Percentiles rank a stretch among this genome's conserved stretches.
These are phyloP conservation scores for Picea engelmannii DNA, from an alignment of 83 land plant species.

Conservation along the genomic window DNA sequence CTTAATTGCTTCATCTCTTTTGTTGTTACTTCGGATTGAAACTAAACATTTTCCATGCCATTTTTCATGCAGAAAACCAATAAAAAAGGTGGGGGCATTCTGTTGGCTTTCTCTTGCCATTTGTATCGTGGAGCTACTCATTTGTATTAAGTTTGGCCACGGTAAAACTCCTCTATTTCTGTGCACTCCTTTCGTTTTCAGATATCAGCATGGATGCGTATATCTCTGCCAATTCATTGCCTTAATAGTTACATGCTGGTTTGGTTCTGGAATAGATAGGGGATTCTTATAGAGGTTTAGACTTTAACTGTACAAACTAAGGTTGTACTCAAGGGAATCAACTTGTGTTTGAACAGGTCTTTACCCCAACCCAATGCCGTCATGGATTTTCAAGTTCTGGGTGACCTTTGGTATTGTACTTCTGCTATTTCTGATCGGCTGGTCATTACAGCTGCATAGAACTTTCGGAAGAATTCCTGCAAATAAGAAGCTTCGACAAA, in stretches of 20 bases:
- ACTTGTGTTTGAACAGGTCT: conserved; percentile 56
- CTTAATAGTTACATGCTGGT: not conserved
- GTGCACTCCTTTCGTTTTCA: not conserved
- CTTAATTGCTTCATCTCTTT: not conserved
- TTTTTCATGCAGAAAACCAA: conserved; percentile 69
- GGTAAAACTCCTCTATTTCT: conserved; percentile 45
- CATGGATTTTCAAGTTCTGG: conserved; percentile 81
- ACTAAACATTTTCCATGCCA: not conserved
- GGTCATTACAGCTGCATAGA: conserved; percentile 71
- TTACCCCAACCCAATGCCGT: conserved; percentile 85
- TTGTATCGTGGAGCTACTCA: conserved; percentile 90
- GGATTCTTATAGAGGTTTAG: not conserved
- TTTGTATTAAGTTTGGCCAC: conserved; percentile 97
- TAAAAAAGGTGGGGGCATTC: conserved; percentile 93
- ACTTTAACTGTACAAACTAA: not conserved
- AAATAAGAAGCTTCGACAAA: conserved; percentile 31
- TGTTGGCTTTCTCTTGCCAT: conserved; percentile 97
- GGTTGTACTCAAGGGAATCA: not conserved
- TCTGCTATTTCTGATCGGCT: conserved; percentile 51
- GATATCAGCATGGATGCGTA: no score
- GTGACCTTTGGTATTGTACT: conserved; percentile 37
- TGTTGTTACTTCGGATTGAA: not conserved
- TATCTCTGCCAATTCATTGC: not conserved
- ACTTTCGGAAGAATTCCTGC: conserved; percentile 24
- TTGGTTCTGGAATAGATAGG: conserved; percentile 9